These are phyloP conservation scores for Mycena citricolor DNA, from an alignment of 1,284 basidiomycete species.

Conservation along the genomic window DNA sequence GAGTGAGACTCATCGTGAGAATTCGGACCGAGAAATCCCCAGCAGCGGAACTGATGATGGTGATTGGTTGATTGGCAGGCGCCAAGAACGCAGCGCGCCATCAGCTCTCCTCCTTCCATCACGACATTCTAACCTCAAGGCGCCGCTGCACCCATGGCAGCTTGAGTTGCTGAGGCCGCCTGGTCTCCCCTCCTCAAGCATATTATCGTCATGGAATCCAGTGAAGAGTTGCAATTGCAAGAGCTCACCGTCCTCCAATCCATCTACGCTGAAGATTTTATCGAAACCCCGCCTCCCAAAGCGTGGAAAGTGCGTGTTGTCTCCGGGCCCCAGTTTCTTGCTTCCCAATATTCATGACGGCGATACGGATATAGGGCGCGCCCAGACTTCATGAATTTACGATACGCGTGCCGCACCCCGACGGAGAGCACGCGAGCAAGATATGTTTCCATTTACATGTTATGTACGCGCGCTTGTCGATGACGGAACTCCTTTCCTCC, in stretches of 20 bases:
- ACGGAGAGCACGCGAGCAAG: conserved; percentile 50
- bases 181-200: conserved; percentile 58
- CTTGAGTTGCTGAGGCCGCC: conserved; percentile 74
- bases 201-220: conserved; percentile 57
- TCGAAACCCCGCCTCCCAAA: conserved; percentile 68
- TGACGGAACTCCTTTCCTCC: conserved; percentile 1
- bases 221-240: conserved; percentile 67
- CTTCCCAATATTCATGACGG: conserved; percentile 3
- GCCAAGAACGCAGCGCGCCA: too few species aligned
- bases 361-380: conserved; percentile 56
- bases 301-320: conserved; percentile 67
- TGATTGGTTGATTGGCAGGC: too few species aligned
- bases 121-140: neutral
- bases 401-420: conserved; percentile 66
- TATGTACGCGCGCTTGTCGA: conserved; percentile 47
- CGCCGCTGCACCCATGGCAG: conserved; percentile 46
- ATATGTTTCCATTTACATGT: conserved; percentile 65
- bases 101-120: conserved; percentile 1
- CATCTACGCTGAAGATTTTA: conserved; percentile 75
- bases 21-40: too few species aligned
- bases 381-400: conserved; percentile 69
- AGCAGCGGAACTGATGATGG: too few species aligned
- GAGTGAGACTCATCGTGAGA: too few species aligned
- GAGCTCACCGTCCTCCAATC: conserved; percentile 77
- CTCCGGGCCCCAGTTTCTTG: conserved; percentile 3